Conservation (phyloP, 257 asterid genomes). For the Prunella vulgaris region DNA sequence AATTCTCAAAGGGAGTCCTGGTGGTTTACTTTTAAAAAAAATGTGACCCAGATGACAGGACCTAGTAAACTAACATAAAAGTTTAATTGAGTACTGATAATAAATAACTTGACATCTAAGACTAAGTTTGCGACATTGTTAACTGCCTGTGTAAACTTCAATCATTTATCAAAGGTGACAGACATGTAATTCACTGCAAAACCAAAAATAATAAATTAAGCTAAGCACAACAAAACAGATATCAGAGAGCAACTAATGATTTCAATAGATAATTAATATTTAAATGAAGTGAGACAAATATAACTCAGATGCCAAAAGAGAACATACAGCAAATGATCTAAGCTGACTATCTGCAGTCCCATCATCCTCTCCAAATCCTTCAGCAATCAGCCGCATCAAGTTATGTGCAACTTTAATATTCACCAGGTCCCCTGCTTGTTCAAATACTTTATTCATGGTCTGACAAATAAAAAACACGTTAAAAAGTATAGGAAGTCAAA, state of each 20-base stretch:
- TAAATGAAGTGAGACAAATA: constrained; percentile 11
- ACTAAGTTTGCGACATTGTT: background rate
- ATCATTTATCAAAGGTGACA: background rate
- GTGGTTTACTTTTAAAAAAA: no score
- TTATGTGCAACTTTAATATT: constrained; percentile 90
- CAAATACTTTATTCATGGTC: constrained; percentile 99
- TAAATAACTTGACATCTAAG: background rate
- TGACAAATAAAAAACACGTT: constrained; percentile 31
- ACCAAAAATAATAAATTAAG: constrained; percentile 1
- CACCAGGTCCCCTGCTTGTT: constrained; percentile 96
- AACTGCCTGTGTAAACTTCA: background rate
- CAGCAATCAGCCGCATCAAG: constrained; percentile 93
- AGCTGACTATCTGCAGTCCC: constrained; percentile 80
- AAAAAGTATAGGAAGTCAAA: constrained; percentile 18
- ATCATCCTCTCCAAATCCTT: constrained; percentile 95
- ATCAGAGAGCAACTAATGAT: background rate
- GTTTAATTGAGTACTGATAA: background rate
- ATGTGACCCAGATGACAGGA: background rate
- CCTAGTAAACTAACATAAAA: background rate
- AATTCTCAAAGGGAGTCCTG: no score
- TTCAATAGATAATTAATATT: constrained; percentile 1
- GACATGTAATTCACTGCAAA: constrained; percentile 9
- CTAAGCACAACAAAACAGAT: constrained; percentile 6
- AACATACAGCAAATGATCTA: constrained; percentile 95
- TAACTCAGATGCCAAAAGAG: constrained; percentile 22